These are phyloP conservation scores for Starmerella vaccinii DNA, from an alignment of 805 yeast genomes.

Conservation along the genomic window DNA sequence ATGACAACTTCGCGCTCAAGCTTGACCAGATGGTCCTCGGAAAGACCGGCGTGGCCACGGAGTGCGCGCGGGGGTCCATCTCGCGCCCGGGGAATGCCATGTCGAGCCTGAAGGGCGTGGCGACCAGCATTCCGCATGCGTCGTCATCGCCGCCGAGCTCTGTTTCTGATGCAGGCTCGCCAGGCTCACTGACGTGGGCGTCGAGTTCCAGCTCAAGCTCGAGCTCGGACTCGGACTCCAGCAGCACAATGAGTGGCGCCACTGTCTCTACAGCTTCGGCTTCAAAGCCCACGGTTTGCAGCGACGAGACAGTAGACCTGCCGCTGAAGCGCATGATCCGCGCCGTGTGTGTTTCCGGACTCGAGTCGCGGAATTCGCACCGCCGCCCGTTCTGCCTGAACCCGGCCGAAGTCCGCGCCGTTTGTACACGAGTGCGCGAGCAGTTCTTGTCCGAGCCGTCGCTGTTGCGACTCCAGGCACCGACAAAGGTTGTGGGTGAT, in stretches of 20 bases:
- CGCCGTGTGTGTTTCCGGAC: slow-evolving; percentile 25
- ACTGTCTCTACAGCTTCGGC: background rate
- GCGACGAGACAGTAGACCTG: slow-evolving; percentile 13
- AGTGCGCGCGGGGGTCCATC: slow-evolving; percentile 18
- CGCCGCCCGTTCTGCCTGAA: slow-evolving; percentile 54
- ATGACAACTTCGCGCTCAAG: slow-evolving; percentile 16
- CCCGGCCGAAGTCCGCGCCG: slow-evolving; percentile 69
- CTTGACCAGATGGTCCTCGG: slow-evolving; percentile 21
- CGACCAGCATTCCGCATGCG: slow-evolving; percentile 1
- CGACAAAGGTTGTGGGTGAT: slow-evolving; percentile 82
- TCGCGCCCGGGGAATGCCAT: slow-evolving; percentile 17
- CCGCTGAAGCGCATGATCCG: slow-evolving; percentile 24
- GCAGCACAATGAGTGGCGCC: background rate
- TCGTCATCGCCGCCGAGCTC: background rate
- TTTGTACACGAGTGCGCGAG: slow-evolving; percentile 78
- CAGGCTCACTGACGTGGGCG: slow-evolving; percentile 19
- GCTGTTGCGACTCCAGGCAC: slow-evolving; percentile 72
- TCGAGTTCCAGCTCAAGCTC: slow-evolving; percentile 9
- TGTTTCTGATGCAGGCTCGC: slow-evolving; percentile 10
- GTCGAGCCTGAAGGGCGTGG: slow-evolving; percentile 18
- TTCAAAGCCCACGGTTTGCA: background rate
- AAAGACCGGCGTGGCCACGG: slow-evolving; percentile 16
- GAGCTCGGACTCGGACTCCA: slow-evolving; percentile 1
- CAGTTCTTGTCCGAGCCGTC: slow-evolving; percentile 84
- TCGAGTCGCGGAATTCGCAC: slow-evolving; percentile 13